phyloP scores from a whole-genome alignment of 495 filamentous ascomycete species.

The Xylaria longipes region DNA sequence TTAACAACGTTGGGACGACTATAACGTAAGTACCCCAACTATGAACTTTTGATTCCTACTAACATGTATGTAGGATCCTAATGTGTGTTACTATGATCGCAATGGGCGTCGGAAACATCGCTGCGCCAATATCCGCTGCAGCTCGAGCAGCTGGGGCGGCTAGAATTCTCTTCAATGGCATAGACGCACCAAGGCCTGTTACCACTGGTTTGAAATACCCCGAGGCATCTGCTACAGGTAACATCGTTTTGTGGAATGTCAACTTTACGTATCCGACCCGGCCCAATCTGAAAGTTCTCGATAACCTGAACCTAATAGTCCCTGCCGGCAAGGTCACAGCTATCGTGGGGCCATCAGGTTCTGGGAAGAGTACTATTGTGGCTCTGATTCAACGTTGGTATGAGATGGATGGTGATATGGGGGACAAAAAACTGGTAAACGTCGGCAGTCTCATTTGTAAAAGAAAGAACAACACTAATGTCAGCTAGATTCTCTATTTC shows the following conservation, averaged over 20 bases:
- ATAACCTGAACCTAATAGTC: slow-evolving; percentile 59
- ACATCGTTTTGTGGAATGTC: slow-evolving; percentile 65
- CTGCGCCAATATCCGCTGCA: slow-evolving; percentile 56
- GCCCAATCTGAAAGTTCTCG: slow-evolving; percentile 62
- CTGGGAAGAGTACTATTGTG: slow-evolving; percentile 73
- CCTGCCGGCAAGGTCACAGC: slow-evolving; percentile 83
- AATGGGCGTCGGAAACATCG: slow-evolving; percentile 56
- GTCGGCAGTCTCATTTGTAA: slow-evolving; percentile 20
- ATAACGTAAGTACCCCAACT: slow-evolving; percentile 52
- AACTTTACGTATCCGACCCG: slow-evolving; percentile 71
- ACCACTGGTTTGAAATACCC: slow-evolving; percentile 54
- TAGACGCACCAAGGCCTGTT: slow-evolving; percentile 58
- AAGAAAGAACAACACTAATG: slow-evolving; percentile 9
- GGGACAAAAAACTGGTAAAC: slow-evolving; percentile 57
- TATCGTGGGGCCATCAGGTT: slow-evolving; percentile 81
- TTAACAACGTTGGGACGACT: slow-evolving; percentile 51
- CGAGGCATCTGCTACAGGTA: slow-evolving; percentile 52
- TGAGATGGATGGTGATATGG: slow-evolving; percentile 53
- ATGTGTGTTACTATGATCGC: slow-evolving; percentile 65
- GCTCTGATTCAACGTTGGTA: slow-evolving; percentile 71
- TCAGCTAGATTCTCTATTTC: slow-evolving; percentile 46
- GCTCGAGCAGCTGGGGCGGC: slow-evolving; percentile 61
- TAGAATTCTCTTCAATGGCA: slow-evolving; percentile 61
- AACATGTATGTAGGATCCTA: slow-evolving; percentile 51
- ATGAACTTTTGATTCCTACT: background rate